phyloP scores from a whole-genome alignment of 2,329 filamentous ascomycete genomes.

The Cladophialophora exuberans region DNA sequence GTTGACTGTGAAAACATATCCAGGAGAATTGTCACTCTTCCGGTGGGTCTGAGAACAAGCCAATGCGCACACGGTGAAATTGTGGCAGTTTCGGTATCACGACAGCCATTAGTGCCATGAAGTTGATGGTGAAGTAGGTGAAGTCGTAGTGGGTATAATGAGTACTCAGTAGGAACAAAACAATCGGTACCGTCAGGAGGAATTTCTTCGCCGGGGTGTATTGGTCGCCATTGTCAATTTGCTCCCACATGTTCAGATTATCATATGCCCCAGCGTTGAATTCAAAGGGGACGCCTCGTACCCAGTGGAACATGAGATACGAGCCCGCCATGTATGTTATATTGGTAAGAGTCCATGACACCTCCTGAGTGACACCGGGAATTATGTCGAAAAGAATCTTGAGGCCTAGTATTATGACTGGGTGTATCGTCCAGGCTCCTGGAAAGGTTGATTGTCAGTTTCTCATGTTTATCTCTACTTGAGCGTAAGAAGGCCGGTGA shows the following conservation, averaged over 20 bases:
- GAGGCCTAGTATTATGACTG: constrained; percentile 85
- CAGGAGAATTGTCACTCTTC: constrained; percentile 53
- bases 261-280: constrained; percentile 99
- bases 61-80: constrained; percentile 79
- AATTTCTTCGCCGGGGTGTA: constrained; percentile 99
- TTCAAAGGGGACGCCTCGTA: constrained; percentile 96
- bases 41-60: constrained; percentile 70
- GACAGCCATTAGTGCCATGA: constrained; percentile 85
- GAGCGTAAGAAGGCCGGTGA: constrained; percentile 7
- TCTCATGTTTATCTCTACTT: constrained; percentile 10
- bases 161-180: constrained; percentile 93
- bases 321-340: constrained; percentile 99
- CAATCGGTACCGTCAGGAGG: constrained; percentile 88
- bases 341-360: constrained; percentile 97
- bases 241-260: constrained; percentile 99
- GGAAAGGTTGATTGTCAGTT: constrained; percentile 21
- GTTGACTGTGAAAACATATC: neutral
- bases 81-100: constrained; percentile 93
- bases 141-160: constrained; percentile 99
- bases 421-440: constrained; percentile 98
- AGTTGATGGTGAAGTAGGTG: constrained; percentile 96
- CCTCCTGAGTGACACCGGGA: constrained; percentile 94
- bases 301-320: constrained; percentile 99
- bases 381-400: constrained; percentile 98
- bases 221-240: constrained; percentile 98